A percentile compares a stretch with the other conserved stretches of the same genome.
Evolutionary conservation across 345 rosid genomes (phyloP).

Genomic region (Geranium rotundifolium): DNA sequence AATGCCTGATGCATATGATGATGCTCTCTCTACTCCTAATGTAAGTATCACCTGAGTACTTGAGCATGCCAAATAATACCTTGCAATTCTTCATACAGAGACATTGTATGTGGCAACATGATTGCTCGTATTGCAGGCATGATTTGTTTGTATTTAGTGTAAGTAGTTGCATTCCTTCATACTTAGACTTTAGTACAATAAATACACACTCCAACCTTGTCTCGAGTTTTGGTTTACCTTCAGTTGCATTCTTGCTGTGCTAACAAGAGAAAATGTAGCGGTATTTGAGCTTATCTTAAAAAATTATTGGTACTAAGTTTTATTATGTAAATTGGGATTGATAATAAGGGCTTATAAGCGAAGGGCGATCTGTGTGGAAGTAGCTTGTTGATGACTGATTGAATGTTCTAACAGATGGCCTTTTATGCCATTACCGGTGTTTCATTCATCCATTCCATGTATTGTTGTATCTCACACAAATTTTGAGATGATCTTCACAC

Average conservation of each 20-base stretch:
- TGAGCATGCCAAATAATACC: neutral
- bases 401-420: neutral
- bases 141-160: neutral
- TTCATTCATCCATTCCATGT: neutral
- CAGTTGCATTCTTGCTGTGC: neutral
- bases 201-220: neutral
- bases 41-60: slow-evolving; percentile 27
- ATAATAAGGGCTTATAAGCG: neutral
- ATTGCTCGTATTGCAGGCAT: neutral
- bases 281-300: no score
- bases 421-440: no score
- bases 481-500: neutral
- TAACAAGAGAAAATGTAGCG: neutral
- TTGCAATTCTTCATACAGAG: neutral
- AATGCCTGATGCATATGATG: slow-evolving; percentile 87
- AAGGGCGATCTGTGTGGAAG: neutral
- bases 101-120: neutral
- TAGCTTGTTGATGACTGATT: neutral
- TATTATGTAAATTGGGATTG: neutral
- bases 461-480: neutral
- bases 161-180: neutral
- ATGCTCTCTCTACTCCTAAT: slow-evolving; percentile 85
- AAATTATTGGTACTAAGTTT: neutral
- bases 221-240: neutral
- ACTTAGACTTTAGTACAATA: neutral